phyloP scores from a whole-genome alignment of 768 basidiomycete species.

The Lactarius deliciosus region DNA sequence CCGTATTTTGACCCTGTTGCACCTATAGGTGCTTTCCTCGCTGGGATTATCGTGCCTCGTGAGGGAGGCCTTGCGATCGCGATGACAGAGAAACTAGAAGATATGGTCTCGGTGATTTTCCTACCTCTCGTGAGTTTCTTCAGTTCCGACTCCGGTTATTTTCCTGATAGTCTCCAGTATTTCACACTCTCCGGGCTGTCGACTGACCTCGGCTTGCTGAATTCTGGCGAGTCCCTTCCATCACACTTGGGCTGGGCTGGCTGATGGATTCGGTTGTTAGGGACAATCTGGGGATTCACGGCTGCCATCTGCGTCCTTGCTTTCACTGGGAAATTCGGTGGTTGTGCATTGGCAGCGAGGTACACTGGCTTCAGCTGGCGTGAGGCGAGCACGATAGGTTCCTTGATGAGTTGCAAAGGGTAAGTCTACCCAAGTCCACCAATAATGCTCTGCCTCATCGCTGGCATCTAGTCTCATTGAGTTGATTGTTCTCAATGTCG shows the following conservation, averaged over 20 bases:
- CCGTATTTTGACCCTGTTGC: not conserved
- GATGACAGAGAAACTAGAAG: conserved; percentile 95
- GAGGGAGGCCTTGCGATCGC: conserved; percentile 84
- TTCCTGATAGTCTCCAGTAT: conserved; percentile 51
- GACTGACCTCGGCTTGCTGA: conserved; percentile 81
- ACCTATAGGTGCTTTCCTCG: conserved; percentile 69
- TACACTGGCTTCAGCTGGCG: conserved; percentile 72
- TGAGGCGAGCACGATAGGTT: conserved; percentile 81
- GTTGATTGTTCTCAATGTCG: conserved; percentile 94
- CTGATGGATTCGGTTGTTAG: conserved; percentile 35
- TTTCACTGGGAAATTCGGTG: conserved; percentile 87
- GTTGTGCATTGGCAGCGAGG: conserved; percentile 70
- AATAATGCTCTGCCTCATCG: not conserved
- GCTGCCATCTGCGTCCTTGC: conserved; percentile 76
- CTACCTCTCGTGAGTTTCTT: conserved; percentile 65
- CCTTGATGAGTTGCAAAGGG: conserved; percentile 97
- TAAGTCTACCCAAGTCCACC: conserved; percentile 34
- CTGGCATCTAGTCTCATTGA: conserved; percentile 66
- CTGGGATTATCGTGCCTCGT: conserved; percentile 79
- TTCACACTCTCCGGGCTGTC: conserved; percentile 90
- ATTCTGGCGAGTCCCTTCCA: conserved; percentile 52
- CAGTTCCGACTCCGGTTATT: conserved; percentile 1
- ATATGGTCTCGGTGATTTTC: conserved; percentile 88
- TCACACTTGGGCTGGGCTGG: not conserved
- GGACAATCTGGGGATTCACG: conserved; percentile 86